Evolutionary conservation across 2,329 filamentous ascomycete species (phyloP), one percentile per base, ranked within the genome.

Genomic region (Drechslerella dactyloides): DNA sequence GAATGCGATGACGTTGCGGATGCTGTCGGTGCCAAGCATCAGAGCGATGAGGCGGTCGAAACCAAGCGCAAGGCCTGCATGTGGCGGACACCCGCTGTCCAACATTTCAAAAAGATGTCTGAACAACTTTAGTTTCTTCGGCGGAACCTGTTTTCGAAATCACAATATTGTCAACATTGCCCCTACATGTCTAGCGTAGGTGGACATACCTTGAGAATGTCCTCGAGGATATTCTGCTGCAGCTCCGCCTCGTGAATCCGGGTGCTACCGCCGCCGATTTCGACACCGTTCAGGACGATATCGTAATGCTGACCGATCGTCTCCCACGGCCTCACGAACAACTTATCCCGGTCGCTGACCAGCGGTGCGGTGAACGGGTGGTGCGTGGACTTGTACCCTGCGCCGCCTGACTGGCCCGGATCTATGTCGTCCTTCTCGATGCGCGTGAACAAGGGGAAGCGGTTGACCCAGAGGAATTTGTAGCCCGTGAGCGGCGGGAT

Each of bases 321-420:
- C 52, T 84, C 80, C 0, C 91, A 83, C 0, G 94, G 93, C 44
- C 92, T 84, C 0, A 84, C 87, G 40, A 87, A 82, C 0, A 97
- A 85, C 0, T 91, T 80, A 42, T 91, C 88, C 15, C 96, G 85
- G 78, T 97, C 93, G 2, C 82, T 81, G 0, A 86, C 86, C 37
- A 90, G 86, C 0, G 94, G 94, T 0, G 94, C 90, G 0, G 94
- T 99, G 80, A 99, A 99, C 0, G 94, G 94, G 78, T 99, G 94
- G 78, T 99, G 94, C 0, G 93, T 96, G 0, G 93, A 88, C 8
- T 89, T 87, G 76, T 97, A 87, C 2, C 93, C 92, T 0, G 92
- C 87, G 0, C 83, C 80, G 17, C 92, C 92, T 59, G 90, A 91
- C 80, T 97, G 93, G 1, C 91, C 91, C 0, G 90, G 90, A 52